Evolutionary conservation across 768 basidiomycete species (phyloP).

Genomic region (Macrolepiota albuminosa): DNA sequence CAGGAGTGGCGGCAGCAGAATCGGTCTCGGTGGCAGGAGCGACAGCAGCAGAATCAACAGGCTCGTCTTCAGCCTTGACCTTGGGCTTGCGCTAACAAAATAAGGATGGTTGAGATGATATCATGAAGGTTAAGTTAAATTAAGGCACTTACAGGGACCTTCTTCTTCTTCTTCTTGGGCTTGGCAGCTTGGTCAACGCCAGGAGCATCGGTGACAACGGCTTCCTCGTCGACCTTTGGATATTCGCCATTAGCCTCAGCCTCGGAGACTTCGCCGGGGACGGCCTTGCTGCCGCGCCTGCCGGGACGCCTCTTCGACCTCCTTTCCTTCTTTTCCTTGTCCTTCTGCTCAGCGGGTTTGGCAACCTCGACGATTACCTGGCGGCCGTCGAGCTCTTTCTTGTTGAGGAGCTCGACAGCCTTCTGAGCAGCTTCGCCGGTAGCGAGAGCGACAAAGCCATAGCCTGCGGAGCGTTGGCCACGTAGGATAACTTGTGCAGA

Average conservation of each 20-base stretch:
- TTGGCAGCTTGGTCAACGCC: constrained; percentile 68
- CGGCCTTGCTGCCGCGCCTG: constrained; percentile 82
- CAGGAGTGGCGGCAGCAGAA: constrained; percentile 27
- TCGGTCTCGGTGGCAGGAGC: constrained; percentile 24
- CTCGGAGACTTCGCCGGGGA: constrained; percentile 86
- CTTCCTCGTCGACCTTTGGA: constrained; percentile 49
- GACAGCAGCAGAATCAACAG: constrained; percentile 32
- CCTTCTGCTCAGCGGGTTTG: constrained; percentile 87
- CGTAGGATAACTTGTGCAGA: constrained; percentile 86
- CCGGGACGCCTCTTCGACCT: constrained; percentile 76
- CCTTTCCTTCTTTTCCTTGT: constrained; percentile 75
- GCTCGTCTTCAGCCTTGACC: constrained; percentile 38
- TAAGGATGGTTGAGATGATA: constrained; percentile 16
- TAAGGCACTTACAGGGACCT: constrained; percentile 45
- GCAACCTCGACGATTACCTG: constrained; percentile 88
- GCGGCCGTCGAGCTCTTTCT: constrained; percentile 86
- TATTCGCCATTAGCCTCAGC: constrained; percentile 83
- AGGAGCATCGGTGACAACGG: constrained; percentile 44
- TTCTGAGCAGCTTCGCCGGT: constrained; percentile 79
- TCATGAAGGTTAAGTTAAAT: constrained; percentile 9
- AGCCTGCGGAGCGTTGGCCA: constrained; percentile 81
- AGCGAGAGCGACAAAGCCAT: constrained; percentile 86
- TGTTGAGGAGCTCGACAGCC: constrained; percentile 83
- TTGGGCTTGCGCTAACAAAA: constrained; percentile 54
- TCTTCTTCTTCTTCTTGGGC: constrained; percentile 85